Evolutionary conservation across 768 basidiomycete genomes (phyloP).

Genomic region (Lentinus tigrinus): DNA sequence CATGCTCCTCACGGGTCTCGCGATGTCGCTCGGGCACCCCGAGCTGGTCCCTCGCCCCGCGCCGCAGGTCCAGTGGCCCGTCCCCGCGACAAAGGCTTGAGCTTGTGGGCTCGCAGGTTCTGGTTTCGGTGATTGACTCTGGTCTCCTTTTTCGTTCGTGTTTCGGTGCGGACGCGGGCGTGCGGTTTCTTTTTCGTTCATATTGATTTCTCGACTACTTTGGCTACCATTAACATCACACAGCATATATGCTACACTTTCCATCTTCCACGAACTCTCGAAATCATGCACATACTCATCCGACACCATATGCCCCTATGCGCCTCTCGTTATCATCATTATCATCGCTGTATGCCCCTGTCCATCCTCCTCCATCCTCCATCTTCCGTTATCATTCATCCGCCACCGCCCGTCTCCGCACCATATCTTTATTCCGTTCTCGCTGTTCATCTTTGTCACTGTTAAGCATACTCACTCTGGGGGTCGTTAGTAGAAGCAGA

Average conservation of each 20-base stretch:
- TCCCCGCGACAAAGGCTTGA: background rate
- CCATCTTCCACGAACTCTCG: background rate
- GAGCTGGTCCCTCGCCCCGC: conserved; percentile 12
- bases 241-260: background rate
- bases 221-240: background rate
- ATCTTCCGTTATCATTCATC: background rate
- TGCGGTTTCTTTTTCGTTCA: background rate
- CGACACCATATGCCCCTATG: no score
- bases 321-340: no score
- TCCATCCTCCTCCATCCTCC: background rate
- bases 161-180: conserved; percentile 12
- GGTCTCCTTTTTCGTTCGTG: conserved; percentile 1
- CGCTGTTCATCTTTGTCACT: background rate
- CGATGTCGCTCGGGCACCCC: conserved; percentile 3
- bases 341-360: no score
- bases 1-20: conserved; percentile 57
- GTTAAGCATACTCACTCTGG: background rate
- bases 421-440: conserved; percentile 12
- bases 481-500: background rate
- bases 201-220: background rate
- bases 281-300: background rate
- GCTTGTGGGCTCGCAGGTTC: background rate
- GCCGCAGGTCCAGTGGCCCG: background rate
- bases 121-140: background rate
- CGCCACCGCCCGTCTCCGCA: background rate